A percentile compares a stretch with the other conserved stretches of the same genome.
phyloP scores from a whole-genome alignment of 176 grass and related monocot species.

The Saccharum spontaneum region DNA sequence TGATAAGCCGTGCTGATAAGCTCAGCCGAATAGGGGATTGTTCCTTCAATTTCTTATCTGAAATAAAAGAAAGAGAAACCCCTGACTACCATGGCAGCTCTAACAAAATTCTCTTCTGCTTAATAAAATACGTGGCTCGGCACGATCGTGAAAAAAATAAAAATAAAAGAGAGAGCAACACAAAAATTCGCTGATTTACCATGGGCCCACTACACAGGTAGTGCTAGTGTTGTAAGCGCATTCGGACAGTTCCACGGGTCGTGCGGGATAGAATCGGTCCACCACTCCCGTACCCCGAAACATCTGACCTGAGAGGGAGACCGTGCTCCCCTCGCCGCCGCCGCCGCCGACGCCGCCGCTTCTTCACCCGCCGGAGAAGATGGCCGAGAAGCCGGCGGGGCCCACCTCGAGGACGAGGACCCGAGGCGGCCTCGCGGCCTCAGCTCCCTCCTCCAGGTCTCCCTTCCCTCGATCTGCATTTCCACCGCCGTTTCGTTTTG shows the following conservation, averaged over 20 bases:
- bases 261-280: slow-evolving; percentile 33
- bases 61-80: too few species aligned
- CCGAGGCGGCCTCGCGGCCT: slow-evolving; percentile 40
- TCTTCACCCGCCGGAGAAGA: slow-evolving; percentile 15
- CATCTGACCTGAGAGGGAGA: background rate
- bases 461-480: slow-evolving; percentile 55
- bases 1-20: too few species aligned
- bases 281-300: slow-evolving; percentile 4
- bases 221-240: background rate
- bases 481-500: slow-evolving; percentile 7
- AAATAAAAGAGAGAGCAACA: background rate
- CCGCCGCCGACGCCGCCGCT: slow-evolving; percentile 13
- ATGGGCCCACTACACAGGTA: slow-evolving; percentile 31
- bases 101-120: too few species aligned
- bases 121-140: too few species aligned
- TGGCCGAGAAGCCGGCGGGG: slow-evolving; percentile 46
- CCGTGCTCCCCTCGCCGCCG: slow-evolving; percentile 9
- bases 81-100: too few species aligned
- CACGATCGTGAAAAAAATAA: too few species aligned
- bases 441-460: slow-evolving; percentile 47
- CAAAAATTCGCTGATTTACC: background rate
- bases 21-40: too few species aligned
- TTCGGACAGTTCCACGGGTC: slow-evolving; percentile 35
- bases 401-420: slow-evolving; percentile 27
- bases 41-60: background rate